Conservation (phyloP, 106 monocot species). For the Cymbidium sinense region DNA sequence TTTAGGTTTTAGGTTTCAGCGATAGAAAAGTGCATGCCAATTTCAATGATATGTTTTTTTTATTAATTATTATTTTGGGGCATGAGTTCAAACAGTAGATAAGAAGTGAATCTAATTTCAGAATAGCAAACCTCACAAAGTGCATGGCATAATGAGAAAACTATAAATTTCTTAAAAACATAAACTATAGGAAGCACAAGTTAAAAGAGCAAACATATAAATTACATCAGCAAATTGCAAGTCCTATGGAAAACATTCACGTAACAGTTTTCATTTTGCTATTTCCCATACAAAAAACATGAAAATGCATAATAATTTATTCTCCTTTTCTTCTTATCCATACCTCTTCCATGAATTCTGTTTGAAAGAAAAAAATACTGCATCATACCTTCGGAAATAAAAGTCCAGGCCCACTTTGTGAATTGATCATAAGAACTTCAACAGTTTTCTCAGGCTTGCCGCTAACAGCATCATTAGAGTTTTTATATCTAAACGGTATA, state of each 20-base stretch:
- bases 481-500: constrained; percentile 72
- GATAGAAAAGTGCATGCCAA: not conserved
- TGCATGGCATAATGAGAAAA: not conserved
- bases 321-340: not conserved
- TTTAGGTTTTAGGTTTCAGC: too few relatives aligned
- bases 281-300: not conserved
- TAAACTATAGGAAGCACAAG: not conserved
- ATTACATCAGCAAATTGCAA: not conserved
- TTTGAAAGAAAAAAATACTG: not conserved
- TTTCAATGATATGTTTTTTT: not conserved
- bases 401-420: constrained; percentile 90
- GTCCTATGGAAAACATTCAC: not conserved
- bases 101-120: not conserved
- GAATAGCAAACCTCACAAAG: not conserved
- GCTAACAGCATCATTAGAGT: constrained; percentile 23
- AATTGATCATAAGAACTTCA: constrained; percentile 97
- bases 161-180: not conserved
- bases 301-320: not conserved
- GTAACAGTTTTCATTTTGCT: not conserved
- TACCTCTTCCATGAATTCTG: not conserved
- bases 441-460: constrained; percentile 27
- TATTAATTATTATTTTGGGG: not conserved
- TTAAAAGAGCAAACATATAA: not conserved
- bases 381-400: constrained; percentile 80
- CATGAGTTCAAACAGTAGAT: not conserved